Base-by-base conservation (phyloP, 2,329 filamentous ascomycete genomes). In the Neospermospora avenae region DNA sequence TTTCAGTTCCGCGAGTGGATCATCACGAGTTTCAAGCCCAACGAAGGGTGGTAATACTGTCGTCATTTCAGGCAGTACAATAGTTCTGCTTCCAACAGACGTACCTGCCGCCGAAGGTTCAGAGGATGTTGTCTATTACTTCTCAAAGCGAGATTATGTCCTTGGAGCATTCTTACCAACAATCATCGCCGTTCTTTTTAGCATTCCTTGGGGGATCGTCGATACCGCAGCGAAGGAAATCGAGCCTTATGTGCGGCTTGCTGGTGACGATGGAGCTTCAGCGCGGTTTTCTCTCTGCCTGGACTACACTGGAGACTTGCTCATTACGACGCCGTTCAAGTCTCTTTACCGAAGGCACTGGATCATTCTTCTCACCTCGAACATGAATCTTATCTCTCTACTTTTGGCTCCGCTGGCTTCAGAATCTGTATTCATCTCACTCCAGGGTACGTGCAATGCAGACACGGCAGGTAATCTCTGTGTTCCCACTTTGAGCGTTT, bases 131-230 rank as follows among this genome's bases (percentile, higher is more conserved):
- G 25, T 55, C 14, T 45, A 53, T 8, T 42, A 42, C 35, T 59
- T 59, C 16, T 37, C 57, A 3, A 46, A 54, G 48, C 18, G 48
- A 25, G 48, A 59, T 28, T 60, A 60, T 25, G 37, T 60, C 20
- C 2, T 53, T n/a, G 58, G 53, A 22, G 53, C 58, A 3, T 60
- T 56, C 24, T 3, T 60, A 4, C 35, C 58, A 18, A 56, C 58
- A 25, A 53, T 60, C 5, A 49, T 60, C n/a, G 58, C 58, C 8
- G 58, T 60, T 18, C 22, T 60, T 1, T 60, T 56, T 37, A 57
- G 28, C 35, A 24, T 56, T 20, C 46, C 53, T 13, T 60, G 58
- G 58, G 53, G 34, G 10, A 39, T 60, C n/a, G 34, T 60, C 2
- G 53, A 60, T 18, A 41, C 44, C 14, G 24, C 42, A 53, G 37